Evolutionary conservation across 768 basidiomycete genomes (phyloP), one percentile per base, ranked within the genome.

Genomic region (Amanita inopinata): DNA sequence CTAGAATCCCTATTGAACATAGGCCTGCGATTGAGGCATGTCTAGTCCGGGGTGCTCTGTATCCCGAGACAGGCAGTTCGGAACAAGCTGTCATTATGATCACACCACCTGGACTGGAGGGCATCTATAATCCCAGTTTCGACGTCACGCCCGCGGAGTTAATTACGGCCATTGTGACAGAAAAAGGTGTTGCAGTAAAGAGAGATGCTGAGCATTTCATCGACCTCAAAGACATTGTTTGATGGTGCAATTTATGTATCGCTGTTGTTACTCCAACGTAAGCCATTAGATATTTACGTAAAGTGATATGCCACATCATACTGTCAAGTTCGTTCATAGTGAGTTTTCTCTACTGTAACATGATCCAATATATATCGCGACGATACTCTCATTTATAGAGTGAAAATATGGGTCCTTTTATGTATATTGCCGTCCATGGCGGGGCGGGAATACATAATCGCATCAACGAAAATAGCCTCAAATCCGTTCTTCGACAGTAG

Each of bases 141-240:
- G 94, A 98, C 56, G 91, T 98, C 11, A 97, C 94, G 0, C 92
- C 93, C 0, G 89, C 92, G 2, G 83, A 86, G 46, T 66, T 97
- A 32, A 96, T 98, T 49, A 86, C 81, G n/a, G 88, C 86, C 22
- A 85, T 98, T 38, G 91, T 93, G 9, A 97, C 92, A 2, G 94
- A 98, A 65, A 90, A 85, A 51, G 92, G 94, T 5, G 90, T 96
- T 23, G 89, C 88, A 3, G 75, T 82, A 45, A 82, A 80, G 54
- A 63, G 63, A 45, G 71, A 71, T 5, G 80, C 80, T 17, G 65
- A 70, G 46, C 58, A 56, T 2, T 54, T 46, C 18, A 87, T 90
- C 52, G 83, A 92, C 54, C 66, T 93, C 19, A 65, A 69, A 36
- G 57, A 57, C 5, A 69, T 86, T 31, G 77, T 82, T 49, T 63